Evolutionary conservation across 1,284 basidiomycete genomes (phyloP).

Genomic region (Fomitiporia mediterranea): DNA sequence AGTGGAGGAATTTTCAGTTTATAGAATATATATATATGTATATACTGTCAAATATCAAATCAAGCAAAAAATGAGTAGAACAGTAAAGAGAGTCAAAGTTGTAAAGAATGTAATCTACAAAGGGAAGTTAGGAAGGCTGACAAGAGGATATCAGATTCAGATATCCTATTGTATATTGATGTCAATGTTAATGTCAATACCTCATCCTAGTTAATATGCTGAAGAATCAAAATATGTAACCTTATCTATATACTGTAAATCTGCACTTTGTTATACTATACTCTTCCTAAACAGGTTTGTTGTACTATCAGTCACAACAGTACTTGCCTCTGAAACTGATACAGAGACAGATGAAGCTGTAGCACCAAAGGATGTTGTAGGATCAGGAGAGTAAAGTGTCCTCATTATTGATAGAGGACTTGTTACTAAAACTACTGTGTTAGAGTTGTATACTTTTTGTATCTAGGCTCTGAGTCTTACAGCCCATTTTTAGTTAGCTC

Average conservation of each 20-base stretch:
- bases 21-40: slow-evolving; percentile 24
- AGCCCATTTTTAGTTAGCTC: too few species aligned
- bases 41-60: background rate
- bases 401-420: slow-evolving; percentile 34
- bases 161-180: background rate
- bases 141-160: background rate
- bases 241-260: slow-evolving; percentile 31
- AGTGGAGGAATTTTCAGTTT: slow-evolving; percentile 58
- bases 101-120: background rate
- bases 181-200: background rate
- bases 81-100: background rate
- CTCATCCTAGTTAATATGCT: background rate
- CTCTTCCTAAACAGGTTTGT: slow-evolving; percentile 32
- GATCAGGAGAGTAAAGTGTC: slow-evolving; percentile 33
- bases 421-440: slow-evolving; percentile 24
- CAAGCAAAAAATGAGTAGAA: background rate
- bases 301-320: background rate
- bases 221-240: slow-evolving; percentile 27
- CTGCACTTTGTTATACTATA: slow-evolving; percentile 25
- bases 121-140: background rate
- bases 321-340: background rate
- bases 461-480: too few species aligned
- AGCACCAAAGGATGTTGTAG: slow-evolving; percentile 14
- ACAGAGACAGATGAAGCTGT: slow-evolving; percentile 2
- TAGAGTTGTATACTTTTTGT: too few species aligned